Percentiles rank a stretch among this genome's conserved stretches.
phyloP scores from a whole-genome alignment of 1,139 yeast genomes.

The Sugiyamaella paludigena region DNA sequence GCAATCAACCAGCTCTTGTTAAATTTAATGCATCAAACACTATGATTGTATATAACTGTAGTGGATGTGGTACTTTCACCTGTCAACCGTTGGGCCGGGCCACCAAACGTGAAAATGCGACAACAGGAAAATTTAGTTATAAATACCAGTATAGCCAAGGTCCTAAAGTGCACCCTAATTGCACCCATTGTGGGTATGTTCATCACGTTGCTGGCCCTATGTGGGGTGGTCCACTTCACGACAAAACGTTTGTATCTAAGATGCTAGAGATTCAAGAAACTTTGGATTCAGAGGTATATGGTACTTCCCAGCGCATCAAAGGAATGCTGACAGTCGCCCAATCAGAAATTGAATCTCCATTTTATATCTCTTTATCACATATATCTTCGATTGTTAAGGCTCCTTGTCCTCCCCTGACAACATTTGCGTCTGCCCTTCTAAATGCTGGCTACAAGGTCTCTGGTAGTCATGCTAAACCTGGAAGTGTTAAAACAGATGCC shows the following conservation, averaged over 20 bases:
- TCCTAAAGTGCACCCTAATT: conserved; percentile 53
- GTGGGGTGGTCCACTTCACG: conserved; percentile 85
- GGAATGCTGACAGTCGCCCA: conserved; percentile 89
- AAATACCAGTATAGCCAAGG: conserved; percentile 60
- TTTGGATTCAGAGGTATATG: conserved; percentile 55
- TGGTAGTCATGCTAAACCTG: conserved; percentile 82
- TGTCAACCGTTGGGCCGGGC: conserved; percentile 74
- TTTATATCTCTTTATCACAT: conserved; percentile 78
- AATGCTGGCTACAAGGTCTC: conserved; percentile 80
- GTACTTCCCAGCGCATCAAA: conserved; percentile 77
- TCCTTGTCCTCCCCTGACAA: conserved; percentile 77
- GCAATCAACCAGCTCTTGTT: conserved; percentile 74
- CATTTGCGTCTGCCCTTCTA: conserved; percentile 76
- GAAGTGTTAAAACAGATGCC: conserved; percentile 86
- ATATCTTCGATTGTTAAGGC: conserved; percentile 73
- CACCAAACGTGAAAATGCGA: conserved; percentile 36
- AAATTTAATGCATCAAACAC: conserved; percentile 66
- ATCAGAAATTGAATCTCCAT: conserved; percentile 65
- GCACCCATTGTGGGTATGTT: conserved; percentile 66
- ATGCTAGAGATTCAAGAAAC: conserved; percentile 55
- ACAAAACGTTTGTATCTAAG: conserved; percentile 59
- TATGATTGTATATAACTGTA: conserved; percentile 78
- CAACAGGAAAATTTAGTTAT: conserved; percentile 21
- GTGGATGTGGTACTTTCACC: conserved; percentile 76
- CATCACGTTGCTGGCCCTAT: conserved; percentile 92